Percentiles rank a stretch among this genome's conserved stretches.
phyloP scores from a whole-genome alignment of 192 early-diverging fungal species.

The Mortierella alpina region DNA sequence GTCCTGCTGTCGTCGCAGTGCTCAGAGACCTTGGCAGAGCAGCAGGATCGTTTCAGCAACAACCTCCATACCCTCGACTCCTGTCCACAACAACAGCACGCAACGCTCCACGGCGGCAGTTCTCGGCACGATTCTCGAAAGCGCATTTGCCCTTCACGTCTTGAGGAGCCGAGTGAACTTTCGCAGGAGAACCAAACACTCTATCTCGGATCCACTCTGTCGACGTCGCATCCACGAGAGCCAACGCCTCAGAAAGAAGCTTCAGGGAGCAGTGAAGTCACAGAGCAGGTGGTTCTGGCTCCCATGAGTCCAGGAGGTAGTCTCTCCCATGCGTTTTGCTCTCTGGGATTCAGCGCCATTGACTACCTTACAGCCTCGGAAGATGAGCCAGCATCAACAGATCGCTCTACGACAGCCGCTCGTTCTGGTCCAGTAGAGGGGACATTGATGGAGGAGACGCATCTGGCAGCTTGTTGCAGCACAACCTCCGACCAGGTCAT shows the following conservation, averaged over 20 bases:
- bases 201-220: background rate
- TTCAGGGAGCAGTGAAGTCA: background rate
- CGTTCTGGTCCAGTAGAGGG: background rate
- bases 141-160: background rate
- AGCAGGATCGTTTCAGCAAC: background rate
- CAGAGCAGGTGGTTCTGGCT: background rate
- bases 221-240: background rate
- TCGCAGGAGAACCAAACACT: background rate
- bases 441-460: background rate
- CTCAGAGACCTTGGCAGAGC: background rate
- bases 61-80: background rate
- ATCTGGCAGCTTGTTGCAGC: background rate
- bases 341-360: conserved; percentile 31
- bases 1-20: conserved; percentile 12
- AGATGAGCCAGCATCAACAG: background rate
- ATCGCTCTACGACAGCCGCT: no score
- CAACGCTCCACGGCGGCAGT: background rate
- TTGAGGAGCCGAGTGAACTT: background rate
- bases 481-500: background rate
- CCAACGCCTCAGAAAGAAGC: background rate
- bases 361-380: conserved; percentile 11
- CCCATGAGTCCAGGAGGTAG: conserved; percentile 18
- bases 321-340: conserved; percentile 26
- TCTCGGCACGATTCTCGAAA: background rate
- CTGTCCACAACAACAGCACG: background rate